Base-by-base conservation (phyloP, 23 red algal species). In the Cyanidioschyzon merolae region DNA sequence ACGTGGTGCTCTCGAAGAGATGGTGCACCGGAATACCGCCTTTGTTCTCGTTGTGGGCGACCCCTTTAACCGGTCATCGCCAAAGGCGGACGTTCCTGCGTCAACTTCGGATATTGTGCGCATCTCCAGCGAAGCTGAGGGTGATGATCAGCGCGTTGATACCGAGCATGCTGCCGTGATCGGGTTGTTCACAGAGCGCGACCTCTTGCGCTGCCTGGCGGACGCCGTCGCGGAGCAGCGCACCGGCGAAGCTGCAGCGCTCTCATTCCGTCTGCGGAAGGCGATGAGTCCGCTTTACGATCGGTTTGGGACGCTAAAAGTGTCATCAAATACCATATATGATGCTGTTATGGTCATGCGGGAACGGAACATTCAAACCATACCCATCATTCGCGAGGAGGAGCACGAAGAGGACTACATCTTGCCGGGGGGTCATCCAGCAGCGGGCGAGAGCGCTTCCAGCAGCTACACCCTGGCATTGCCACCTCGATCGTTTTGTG, bases 371-470 rank as follows among this genome's bases (percentile, higher is more conserved):
- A 35, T 71, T 25, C 63, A 71, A 27, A 71, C 16, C 63, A 71
- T 71, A 27, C 63, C 63, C 12, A 7, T 71, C 12, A 71, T 71
- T 71, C 63, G 63, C 7, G 63, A 71, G 29, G 63, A 71, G 63
- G 63, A 71, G 63, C 21, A 71, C 63, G 63, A 25, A 25, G 63
- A 71, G 63, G 63, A 71, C 32, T 71, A 71, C 32, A 71, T 71
- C n/a, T 32, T 71, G n/a, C 63, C 63, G 12, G 63, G 63, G 2
- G 63, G 63, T 7, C n/a, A 35, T 7, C 45, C 45, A 54, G 21
- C 45, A 15, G 63, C 12, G 7, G 63, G 16, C 32, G 29, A 35
- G 7, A 71, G 29, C 30, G 29, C 32, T 25, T 3, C 2, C 16
- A 32, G 16, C 63, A 27, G 63, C 63, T 32, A 27, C 12, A 25